Conservation (phyloP, 2,329 filamentous ascomycete species). For the Xylaria sp. region DNA sequence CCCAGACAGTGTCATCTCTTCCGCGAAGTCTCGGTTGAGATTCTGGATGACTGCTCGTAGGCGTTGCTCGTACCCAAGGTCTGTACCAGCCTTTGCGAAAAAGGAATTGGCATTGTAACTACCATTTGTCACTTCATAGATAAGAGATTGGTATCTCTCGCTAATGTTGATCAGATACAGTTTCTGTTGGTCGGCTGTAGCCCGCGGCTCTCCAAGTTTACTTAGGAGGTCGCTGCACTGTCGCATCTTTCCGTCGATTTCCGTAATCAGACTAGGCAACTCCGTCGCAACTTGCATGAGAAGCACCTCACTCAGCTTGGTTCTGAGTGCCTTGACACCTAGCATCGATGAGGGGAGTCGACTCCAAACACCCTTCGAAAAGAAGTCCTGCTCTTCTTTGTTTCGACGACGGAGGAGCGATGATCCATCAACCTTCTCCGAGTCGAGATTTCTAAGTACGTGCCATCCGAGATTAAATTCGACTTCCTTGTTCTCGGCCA, state of each 20-base stretch:
- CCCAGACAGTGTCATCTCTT: constrained; percentile 49
- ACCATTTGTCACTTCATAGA: constrained; percentile 59
- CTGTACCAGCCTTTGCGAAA: constrained; percentile 54
- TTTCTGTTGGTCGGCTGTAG: constrained; percentile 58
- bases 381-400: constrained; percentile 55
- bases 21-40: constrained; percentile 58
- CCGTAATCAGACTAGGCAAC: constrained; percentile 56
- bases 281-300: constrained; percentile 57
- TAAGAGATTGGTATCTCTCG: constrained; percentile 55
- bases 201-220: constrained; percentile 59
- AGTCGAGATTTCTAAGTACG: constrained; percentile 59
- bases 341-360: constrained; percentile 49
- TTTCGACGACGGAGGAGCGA: constrained; percentile 51
- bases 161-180: constrained; percentile 59
- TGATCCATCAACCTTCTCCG: constrained; percentile 47
- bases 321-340: constrained; percentile 60
- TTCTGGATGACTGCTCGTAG: constrained; percentile 66
- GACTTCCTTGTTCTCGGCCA: constrained; percentile 59
- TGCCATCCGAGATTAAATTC: constrained; percentile 64
- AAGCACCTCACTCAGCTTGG: constrained; percentile 62
- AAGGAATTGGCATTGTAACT: constrained; percentile 60
- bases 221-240: background rate
- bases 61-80: constrained; percentile 53
- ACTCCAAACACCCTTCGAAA: constrained; percentile 54
- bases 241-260: constrained; percentile 51